A percentile compares a stretch with the other conserved stretches of the same genome.
Evolutionary conservation across 108 stramenopile species (phyloP).

Genomic region (Cylindrotheca fusiformis): DNA sequence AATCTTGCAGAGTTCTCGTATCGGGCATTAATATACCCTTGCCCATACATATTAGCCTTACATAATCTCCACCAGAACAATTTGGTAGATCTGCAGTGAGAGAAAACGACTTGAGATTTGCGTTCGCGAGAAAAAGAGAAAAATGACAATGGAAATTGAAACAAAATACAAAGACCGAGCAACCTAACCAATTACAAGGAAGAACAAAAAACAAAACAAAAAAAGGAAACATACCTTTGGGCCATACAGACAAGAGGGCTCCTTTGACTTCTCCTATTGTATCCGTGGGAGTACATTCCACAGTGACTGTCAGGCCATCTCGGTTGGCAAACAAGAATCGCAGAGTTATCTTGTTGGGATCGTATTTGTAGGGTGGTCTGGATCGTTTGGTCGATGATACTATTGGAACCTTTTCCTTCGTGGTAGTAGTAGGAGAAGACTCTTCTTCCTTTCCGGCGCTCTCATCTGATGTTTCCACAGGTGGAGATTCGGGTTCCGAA

Average conservation of each 20-base stretch:
- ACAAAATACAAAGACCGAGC: background rate
- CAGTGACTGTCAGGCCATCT: conserved; percentile 73
- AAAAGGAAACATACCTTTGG: conserved; percentile 57
- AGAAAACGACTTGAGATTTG: too few relatives aligned
- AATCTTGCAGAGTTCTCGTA: conserved; percentile 59
- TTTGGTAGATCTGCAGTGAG: conserved; percentile 44
- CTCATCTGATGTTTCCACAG: background rate
- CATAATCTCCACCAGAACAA: conserved; percentile 61
- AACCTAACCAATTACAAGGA: conserved; percentile 1
- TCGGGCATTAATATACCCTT: conserved; percentile 83
- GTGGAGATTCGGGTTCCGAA: background rate
- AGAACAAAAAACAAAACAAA: conserved; percentile 5
- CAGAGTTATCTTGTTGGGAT: conserved; percentile 78
- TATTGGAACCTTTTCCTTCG: conserved; percentile 24
- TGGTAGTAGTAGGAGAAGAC: too few relatives aligned
- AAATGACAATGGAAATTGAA: background rate
- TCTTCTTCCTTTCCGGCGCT: too few relatives aligned
- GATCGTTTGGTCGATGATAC: conserved; percentile 34
- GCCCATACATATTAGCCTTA: conserved; percentile 89
- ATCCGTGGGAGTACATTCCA: conserved; percentile 71
- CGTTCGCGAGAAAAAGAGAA: background rate
- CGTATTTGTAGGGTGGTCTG: conserved; percentile 55
- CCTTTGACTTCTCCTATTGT: conserved; percentile 81
- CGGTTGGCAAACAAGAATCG: conserved; percentile 82
- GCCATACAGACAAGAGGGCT: conserved; percentile 79